Conservation (phyloP, 73 alveolate species). For the Paramecium octaurelia region DNA sequence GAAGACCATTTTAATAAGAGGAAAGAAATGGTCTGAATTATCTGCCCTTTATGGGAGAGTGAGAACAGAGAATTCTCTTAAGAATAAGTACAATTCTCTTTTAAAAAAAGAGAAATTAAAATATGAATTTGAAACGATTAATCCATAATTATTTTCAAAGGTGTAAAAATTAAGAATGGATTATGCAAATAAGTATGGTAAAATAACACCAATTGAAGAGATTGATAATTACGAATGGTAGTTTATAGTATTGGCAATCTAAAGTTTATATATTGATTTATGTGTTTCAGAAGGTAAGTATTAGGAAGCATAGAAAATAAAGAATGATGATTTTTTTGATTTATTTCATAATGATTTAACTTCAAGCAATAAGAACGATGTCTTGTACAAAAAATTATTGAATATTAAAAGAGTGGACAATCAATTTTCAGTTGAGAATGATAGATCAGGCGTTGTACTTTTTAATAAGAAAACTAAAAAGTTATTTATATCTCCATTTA, state of each 20-base stretch:
- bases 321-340: slow-evolving; percentile 44
- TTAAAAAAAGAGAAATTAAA: slow-evolving; percentile 33
- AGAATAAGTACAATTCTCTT: slow-evolving; percentile 28
- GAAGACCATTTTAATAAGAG: slow-evolving; percentile 27
- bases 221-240: slow-evolving; percentile 48
- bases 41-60: slow-evolving; percentile 48
- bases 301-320: slow-evolving; percentile 11
- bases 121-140: slow-evolving; percentile 48
- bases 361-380: background rate
- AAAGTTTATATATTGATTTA: slow-evolving; percentile 26
- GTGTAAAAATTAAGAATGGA: slow-evolving; percentile 31
- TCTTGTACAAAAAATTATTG: background rate
- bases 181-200: slow-evolving; percentile 42
- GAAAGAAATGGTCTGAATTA: slow-evolving; percentile 47
- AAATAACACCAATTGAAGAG: slow-evolving; percentile 41
- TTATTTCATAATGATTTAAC: background rate
- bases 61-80: slow-evolving; percentile 32
- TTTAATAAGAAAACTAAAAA: background rate
- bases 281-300: slow-evolving; percentile 23
- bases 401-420: background rate
- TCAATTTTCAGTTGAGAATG: background rate
- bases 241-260: slow-evolving; percentile 29
- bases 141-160: slow-evolving; percentile 11
- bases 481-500: slow-evolving; percentile 29
- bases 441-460: slow-evolving; percentile 31